Conservation (phyloP, 1,284 basidiomycete genomes). For the Gastroboletus turbinatus region DNA sequence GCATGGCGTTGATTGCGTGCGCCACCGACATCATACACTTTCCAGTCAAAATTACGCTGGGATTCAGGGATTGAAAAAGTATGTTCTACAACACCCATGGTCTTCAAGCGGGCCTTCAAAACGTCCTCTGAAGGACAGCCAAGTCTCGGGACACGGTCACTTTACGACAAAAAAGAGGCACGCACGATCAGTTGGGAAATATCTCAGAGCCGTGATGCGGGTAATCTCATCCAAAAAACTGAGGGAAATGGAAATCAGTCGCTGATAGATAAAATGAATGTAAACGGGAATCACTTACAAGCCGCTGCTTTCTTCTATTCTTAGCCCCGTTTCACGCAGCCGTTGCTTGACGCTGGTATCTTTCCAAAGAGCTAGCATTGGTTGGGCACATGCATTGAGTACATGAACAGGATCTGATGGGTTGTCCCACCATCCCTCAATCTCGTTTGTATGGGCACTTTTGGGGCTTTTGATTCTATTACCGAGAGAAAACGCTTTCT, state of each 20-base stretch:
- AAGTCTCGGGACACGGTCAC: neutral
- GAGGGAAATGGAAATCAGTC: slow-evolving; percentile 14
- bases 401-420: slow-evolving; percentile 74
- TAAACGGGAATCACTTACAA: slow-evolving; percentile 54
- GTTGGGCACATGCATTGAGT: slow-evolving; percentile 57
- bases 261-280: slow-evolving; percentile 8
- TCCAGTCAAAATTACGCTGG: slow-evolving; percentile 67
- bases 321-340: slow-evolving; percentile 59
- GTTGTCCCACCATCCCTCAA: slow-evolving; percentile 82
- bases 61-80: slow-evolving; percentile 62
- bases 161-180: slow-evolving; percentile 8
- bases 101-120: slow-evolving; percentile 68
- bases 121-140: slow-evolving; percentile 58
- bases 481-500: slow-evolving; percentile 63
- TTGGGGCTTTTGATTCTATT: slow-evolving; percentile 61
- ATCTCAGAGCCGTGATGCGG: slow-evolving; percentile 75
- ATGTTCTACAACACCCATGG: slow-evolving; percentile 76
- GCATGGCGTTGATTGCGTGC: slow-evolving; percentile 72
- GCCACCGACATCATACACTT: slow-evolving; percentile 81
- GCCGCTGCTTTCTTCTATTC: slow-evolving; percentile 77
- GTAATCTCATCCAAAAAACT: slow-evolving; percentile 79
- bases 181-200: slow-evolving; percentile 76
- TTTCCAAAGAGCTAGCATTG: slow-evolving; percentile 71
- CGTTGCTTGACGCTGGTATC: slow-evolving; percentile 60
- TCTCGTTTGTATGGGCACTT: slow-evolving; percentile 63